These are phyloP conservation scores for Stramenopiles sp. DNA, from an alignment of 352 stramenopile genomes.

Conservation along the genomic window DNA sequence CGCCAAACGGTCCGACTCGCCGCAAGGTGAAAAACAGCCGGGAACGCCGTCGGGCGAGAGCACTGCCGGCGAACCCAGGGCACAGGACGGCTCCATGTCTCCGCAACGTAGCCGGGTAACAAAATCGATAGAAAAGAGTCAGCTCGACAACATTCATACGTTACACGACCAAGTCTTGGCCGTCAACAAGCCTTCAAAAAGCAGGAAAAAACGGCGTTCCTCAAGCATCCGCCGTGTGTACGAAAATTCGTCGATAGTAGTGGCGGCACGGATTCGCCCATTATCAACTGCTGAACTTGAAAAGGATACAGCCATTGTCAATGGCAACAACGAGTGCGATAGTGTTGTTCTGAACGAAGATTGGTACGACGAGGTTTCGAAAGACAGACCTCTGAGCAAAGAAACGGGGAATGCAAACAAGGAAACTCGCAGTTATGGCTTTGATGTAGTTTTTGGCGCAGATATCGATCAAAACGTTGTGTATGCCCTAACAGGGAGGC, in stretches of 20 bases:
- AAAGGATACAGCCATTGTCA: too few relatives aligned
- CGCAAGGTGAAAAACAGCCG: not conserved
- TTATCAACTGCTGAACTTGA: too few relatives aligned
- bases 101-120: not conserved
- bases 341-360: too few relatives aligned
- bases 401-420: too few relatives aligned
- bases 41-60: not conserved
- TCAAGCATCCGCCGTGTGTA: not conserved
- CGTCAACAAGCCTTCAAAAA: not conserved
- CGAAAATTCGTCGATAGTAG: not conserved
- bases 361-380: too few relatives aligned
- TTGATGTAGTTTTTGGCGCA: not conserved
- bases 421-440: not conserved
- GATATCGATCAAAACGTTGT: conserved; percentile 6
- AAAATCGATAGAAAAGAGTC: not conserved
- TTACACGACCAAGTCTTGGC: not conserved
- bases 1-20: too few relatives aligned
- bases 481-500: not conserved
- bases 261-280: conserved; percentile 1
- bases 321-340: too few relatives aligned
- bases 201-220: not conserved
- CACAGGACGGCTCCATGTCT: not conserved
- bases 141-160: not conserved
- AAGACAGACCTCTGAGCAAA: too few relatives aligned
- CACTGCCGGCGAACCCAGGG: not conserved